Percentiles rank a stretch among this genome's conserved stretches.
Evolutionary conservation across 2,329 filamentous ascomycete genomes (phyloP).

Genomic region (Pseudogymnoascus pannorum): DNA sequence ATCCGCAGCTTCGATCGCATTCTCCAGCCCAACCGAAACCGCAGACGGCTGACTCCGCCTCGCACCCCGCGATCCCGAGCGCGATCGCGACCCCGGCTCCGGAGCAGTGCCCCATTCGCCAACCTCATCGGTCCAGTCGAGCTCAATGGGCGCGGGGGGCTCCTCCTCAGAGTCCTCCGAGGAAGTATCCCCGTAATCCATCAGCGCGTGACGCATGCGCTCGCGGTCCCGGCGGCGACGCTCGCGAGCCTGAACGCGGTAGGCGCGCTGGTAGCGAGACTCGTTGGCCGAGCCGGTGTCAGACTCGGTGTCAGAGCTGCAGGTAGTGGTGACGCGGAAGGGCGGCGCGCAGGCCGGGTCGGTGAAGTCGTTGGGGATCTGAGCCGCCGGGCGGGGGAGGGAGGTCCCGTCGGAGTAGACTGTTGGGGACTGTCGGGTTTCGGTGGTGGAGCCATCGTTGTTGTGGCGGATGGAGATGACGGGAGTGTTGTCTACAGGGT

Average conservation of each 20-base stretch:
- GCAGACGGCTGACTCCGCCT: neutral
- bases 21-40: neutral
- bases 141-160: neutral
- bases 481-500: conserved; percentile 28
- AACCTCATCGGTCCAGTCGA: neutral
- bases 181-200: neutral
- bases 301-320: conserved; percentile 50
- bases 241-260: neutral
- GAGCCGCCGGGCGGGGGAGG: conserved; percentile 39
- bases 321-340: conserved; percentile 52
- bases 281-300: conserved; percentile 23
- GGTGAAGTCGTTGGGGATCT: conserved; percentile 51
- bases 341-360: conserved; percentile 35
- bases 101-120: neutral
- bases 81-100: neutral
- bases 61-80: neutral
- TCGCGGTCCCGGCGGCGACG: neutral
- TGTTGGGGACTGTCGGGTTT: conserved; percentile 38
- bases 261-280: conserved; percentile 31
- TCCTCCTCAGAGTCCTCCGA: neutral
- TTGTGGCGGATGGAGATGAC: conserved; percentile 48
- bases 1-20: conserved; percentile 30
- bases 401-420: conserved; percentile 30
- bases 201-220: neutral
- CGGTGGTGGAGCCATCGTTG: conserved; percentile 42